These are phyloP conservation scores for Ceratocystis cacaofunesta DNA, from an alignment of 2,329 filamentous ascomycete species.

Conservation along the genomic window DNA sequence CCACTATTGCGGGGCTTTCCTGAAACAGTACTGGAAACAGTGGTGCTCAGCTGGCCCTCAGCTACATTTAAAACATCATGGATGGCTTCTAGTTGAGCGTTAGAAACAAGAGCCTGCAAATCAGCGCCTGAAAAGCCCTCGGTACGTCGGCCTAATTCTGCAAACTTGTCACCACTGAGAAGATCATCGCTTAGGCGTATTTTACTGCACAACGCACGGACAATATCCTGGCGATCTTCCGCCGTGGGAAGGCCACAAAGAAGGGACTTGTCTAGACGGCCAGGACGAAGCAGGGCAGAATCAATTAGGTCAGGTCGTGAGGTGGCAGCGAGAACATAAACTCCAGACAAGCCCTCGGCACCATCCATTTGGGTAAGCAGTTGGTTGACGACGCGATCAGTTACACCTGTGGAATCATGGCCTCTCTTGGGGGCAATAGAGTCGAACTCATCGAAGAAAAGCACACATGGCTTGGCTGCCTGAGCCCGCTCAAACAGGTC, in stretches of 20 bases:
- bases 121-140: slow-evolving; percentile 91
- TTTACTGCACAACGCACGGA: slow-evolving; percentile 69
- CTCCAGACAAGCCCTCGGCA: slow-evolving; percentile 82
- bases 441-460: slow-evolving; percentile 99
- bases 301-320: slow-evolving; percentile 90
- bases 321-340: slow-evolving; percentile 92
- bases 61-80: slow-evolving; percentile 67
- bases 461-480: slow-evolving; percentile 79
- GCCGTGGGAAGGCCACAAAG: slow-evolving; percentile 75
- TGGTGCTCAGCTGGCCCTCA: slow-evolving; percentile 26
- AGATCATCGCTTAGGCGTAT: slow-evolving; percentile 58
- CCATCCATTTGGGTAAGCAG: slow-evolving; percentile 98
- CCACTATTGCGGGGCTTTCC: slow-evolving; percentile 17
- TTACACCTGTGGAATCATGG: slow-evolving; percentile 95
- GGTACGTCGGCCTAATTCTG: slow-evolving; percentile 63
- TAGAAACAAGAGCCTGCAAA: slow-evolving; percentile 86
- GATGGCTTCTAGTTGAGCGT: slow-evolving; percentile 91
- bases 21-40: slow-evolving; percentile 22
- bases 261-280: slow-evolving; percentile 82
- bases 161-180: slow-evolving; percentile 39
- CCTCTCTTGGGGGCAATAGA: slow-evolving; percentile 93
- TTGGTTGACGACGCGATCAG: slow-evolving; percentile 95
- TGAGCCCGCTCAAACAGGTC: slow-evolving; percentile 88
- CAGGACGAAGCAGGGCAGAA: slow-evolving; percentile 78
- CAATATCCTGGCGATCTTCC: slow-evolving; percentile 76